Percentiles rank a stretch among this genome's conserved stretches.
Evolutionary conservation across 2,329 filamentous ascomycete genomes (phyloP).

Genomic region (Microsporum canis): DNA sequence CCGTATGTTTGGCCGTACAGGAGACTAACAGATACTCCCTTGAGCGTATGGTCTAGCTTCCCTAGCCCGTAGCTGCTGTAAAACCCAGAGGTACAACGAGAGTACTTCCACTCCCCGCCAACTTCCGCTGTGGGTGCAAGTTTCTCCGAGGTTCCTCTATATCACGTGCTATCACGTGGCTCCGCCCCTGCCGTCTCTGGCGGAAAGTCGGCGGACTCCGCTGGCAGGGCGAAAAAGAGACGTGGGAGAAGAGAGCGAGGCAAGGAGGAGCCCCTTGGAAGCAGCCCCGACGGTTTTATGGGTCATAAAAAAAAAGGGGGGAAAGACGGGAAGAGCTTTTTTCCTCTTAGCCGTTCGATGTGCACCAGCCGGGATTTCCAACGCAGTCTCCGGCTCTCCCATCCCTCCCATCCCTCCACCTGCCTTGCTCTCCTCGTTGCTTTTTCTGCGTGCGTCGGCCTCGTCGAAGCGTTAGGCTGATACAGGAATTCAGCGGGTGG

Average conservation of each 20-base stretch:
- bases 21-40: no score
- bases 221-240: background rate
- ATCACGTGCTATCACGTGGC: background rate
- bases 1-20: no score
- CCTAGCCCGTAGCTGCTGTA: no score
- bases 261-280: background rate
- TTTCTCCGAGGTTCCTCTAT: background rate
- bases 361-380: background rate
- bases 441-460: conserved; percentile 1
- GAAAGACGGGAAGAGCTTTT: background rate
- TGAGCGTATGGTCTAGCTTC: no score
- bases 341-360: background rate
- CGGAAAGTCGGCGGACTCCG: conserved; percentile 1
- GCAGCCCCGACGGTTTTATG: background rate
- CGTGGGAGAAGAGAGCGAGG: background rate
- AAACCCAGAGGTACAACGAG: no score
- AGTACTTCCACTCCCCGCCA: no score
- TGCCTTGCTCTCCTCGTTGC: background rate
- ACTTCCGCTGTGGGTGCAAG: no score
- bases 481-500: background rate
- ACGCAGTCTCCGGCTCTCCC: background rate
- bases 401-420: background rate
- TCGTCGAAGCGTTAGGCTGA: conserved; percentile 1
- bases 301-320: background rate
- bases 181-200: background rate